A percentile compares a stretch with the other conserved stretches of the same genome.
Evolutionary conservation across 352 stramenopile species (phyloP).

Genomic region (Chrysophaeum taylorii): DNA sequence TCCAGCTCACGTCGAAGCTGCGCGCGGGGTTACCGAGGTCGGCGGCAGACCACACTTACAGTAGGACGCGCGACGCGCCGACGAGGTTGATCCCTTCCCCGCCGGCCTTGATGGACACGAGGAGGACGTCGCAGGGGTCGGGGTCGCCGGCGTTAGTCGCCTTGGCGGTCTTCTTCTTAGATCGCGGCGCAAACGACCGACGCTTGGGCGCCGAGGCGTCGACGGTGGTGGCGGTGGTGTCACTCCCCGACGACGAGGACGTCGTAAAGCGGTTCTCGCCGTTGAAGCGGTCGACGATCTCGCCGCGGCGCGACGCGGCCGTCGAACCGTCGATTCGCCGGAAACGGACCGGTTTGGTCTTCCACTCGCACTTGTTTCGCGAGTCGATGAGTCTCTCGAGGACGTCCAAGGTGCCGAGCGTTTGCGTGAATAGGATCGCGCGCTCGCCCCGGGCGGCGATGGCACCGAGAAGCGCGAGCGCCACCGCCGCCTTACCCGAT

Average conservation of each 20-base stretch:
- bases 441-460: not conserved
- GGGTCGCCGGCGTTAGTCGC: not conserved
- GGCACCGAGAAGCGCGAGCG: not conserved
- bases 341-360: not conserved
- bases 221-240: not conserved
- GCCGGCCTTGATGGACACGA: constrained; percentile 23
- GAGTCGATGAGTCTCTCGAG: constrained; percentile 61
- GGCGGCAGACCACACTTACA: too few relatives aligned
- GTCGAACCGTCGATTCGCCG: constrained; percentile 8
- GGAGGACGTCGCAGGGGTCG: constrained; percentile 41
- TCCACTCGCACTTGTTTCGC: constrained; percentile 66
- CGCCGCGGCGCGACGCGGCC: not conserved
- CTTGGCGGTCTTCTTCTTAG: not conserved
- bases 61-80: constrained; percentile 70
- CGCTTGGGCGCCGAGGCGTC: not conserved
- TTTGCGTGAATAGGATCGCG: constrained; percentile 8
- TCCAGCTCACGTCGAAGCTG: constrained; percentile 82
- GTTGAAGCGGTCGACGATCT: constrained; percentile 51
- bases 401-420: constrained; percentile 42
- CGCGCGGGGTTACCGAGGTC: too few relatives aligned
- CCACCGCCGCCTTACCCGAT: not conserved
- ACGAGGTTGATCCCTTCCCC: constrained; percentile 66
- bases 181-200: not conserved
- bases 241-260: constrained; percentile 39
- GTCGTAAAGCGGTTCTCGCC: constrained; percentile 68